Conservation (phyloP, 106 monocot genomes). For the Dioscorea zingiberensis region DNA sequence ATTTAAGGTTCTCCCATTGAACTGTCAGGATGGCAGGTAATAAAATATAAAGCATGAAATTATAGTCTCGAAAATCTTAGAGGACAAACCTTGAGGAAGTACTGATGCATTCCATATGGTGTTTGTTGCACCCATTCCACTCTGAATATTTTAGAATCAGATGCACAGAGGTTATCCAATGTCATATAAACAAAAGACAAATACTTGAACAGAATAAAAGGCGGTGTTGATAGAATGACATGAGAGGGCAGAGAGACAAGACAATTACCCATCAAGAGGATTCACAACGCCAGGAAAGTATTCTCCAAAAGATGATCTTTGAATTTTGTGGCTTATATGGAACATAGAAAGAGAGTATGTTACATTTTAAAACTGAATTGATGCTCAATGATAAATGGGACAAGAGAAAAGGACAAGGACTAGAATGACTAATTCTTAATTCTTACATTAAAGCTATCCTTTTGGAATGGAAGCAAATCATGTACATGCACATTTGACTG, state of each 20-base stretch:
- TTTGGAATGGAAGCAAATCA: slow-evolving; percentile 76
- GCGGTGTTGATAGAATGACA: not conserved
- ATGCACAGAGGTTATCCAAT: no score
- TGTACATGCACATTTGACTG: slow-evolving; percentile 86
- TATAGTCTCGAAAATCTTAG: not conserved
- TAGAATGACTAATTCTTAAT: no score
- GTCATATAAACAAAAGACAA: not conserved
- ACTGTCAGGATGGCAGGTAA: no score
- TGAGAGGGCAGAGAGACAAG: slow-evolving; percentile 1
- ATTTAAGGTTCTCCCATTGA: no score
- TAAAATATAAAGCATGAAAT: not conserved
- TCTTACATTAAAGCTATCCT: slow-evolving; percentile 91
- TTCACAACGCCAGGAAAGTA: slow-evolving; percentile 85
- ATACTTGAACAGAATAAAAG: slow-evolving; percentile 3
- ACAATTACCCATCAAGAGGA: slow-evolving; percentile 90
- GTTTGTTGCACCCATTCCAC: slow-evolving; percentile 74
- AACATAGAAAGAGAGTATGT: slow-evolving; percentile 1
- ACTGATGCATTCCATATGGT: slow-evolving; percentile 85
- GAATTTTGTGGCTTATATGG: slow-evolving; percentile 92
- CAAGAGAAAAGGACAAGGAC: no score
- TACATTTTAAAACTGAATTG: no score
- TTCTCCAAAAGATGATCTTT: slow-evolving; percentile 70
- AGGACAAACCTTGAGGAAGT: slow-evolving; percentile 74
- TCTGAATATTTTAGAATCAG: slow-evolving; percentile 26
- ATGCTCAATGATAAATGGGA: no score